Percentiles rank a stretch among this genome's conserved stretches.
These are phyloP conservation scores for Ophiocordyceps camponoti-leonardi DNA, from an alignment of 2,329 filamentous ascomycete genomes.

Conservation along the genomic window DNA sequence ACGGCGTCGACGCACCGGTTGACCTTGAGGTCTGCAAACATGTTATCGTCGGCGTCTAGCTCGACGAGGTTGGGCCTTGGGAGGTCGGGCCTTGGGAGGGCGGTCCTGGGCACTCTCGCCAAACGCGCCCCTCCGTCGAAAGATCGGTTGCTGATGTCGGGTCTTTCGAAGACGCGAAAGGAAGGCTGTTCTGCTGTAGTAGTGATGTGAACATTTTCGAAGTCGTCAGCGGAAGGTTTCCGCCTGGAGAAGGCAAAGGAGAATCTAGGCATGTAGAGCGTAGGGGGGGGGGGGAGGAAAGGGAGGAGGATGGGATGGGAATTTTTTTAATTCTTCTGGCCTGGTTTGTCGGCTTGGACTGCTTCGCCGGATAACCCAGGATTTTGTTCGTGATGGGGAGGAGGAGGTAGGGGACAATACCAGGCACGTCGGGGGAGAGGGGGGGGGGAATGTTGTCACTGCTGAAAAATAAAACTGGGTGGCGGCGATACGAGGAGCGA, in stretches of 20 bases:
- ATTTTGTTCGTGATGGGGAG: background rate
- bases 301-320: background rate
- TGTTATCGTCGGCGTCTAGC: constrained; percentile 35
- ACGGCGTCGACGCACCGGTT: constrained; percentile 31
- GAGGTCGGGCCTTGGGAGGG: constrained; percentile 20
- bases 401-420: background rate
- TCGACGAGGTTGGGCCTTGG: constrained; percentile 20
- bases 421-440: no score
- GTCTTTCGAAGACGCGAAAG: constrained; percentile 40
- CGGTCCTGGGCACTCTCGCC: constrained; percentile 17
- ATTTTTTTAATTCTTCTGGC: background rate
- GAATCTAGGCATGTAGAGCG: constrained; percentile 44
- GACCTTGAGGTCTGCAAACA: constrained; percentile 37
- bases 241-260: constrained; percentile 40
- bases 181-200: constrained; percentile 27
- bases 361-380: background rate
- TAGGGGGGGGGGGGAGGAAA: constrained; percentile 6
- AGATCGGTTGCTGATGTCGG: constrained; percentile 25
- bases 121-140: constrained; percentile 32
- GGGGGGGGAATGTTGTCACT: background rate
- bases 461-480: background rate
- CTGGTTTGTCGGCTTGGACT: background rate
- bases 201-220: constrained; percentile 24
- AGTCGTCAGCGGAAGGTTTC: constrained; percentile 39
- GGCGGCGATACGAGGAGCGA: background rate